Conservation (phyloP, 106 monocot species). For the Narthecium ossifragum region DNA sequence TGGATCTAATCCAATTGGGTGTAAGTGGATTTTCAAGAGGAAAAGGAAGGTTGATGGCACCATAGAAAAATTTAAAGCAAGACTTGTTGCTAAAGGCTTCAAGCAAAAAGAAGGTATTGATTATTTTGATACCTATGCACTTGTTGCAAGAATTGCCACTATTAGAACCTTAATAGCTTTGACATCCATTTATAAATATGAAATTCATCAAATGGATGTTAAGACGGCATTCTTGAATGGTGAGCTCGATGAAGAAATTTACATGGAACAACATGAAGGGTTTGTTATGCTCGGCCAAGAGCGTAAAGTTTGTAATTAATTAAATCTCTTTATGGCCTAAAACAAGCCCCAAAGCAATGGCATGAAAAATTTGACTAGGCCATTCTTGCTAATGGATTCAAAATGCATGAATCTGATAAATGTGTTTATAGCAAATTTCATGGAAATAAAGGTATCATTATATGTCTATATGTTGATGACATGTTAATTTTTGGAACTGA, state of each 20-base stretch:
- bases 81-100: neutral
- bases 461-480: neutral
- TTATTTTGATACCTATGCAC: slow-evolving; percentile 1
- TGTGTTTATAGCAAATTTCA: neutral
- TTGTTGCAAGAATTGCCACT: neutral
- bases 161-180: neutral
- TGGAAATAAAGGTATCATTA: neutral
- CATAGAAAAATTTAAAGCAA: too few species aligned
- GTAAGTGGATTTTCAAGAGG: too few species aligned
- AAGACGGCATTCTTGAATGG: neutral
- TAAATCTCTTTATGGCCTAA: slow-evolving; percentile 1
- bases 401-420: neutral
- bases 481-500: too few species aligned
- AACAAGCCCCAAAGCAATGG: neutral
- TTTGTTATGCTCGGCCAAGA: neutral
- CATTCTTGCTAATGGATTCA: neutral
- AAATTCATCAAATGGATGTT: neutral
- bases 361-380: neutral
- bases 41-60: too few species aligned
- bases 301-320: neutral
- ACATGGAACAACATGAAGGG: neutral
- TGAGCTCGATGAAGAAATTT: neutral
- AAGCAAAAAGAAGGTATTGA: neutral
- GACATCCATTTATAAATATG: neutral
- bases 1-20: too few species aligned